Conservation (phyloP, 345 rosid species). For the Eucalyptus tenuipes region DNA sequence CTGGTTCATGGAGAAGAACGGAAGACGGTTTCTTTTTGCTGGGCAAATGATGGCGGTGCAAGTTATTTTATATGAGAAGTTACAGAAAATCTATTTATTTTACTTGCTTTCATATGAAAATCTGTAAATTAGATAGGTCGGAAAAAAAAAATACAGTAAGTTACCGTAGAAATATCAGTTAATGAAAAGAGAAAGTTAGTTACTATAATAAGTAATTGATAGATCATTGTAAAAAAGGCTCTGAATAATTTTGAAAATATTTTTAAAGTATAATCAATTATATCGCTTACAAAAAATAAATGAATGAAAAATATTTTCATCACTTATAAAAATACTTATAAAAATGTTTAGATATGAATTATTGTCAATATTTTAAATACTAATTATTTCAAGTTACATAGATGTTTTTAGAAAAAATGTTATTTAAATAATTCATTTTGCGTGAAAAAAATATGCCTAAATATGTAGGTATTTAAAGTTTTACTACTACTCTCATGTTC, state of each 20-base stretch:
- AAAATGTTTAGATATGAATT: background rate
- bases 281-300: background rate
- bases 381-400: background rate
- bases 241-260: background rate
- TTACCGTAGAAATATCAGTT: background rate
- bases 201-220: background rate
- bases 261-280: background rate
- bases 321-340: background rate
- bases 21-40: background rate
- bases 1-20: background rate
- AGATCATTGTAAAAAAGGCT: background rate
- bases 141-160: background rate
- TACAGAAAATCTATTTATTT: background rate
- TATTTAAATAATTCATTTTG: background rate
- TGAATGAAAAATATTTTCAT: background rate
- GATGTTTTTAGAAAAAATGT: background rate
- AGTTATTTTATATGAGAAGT: background rate
- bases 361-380: background rate
- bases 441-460: background rate
- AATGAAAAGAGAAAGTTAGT: background rate
- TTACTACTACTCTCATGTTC: background rate
- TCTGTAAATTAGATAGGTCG: background rate
- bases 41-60: background rate
- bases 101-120: background rate
- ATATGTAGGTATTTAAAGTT: background rate